Evolutionary conservation across 192 early-diverging fungal genomes (phyloP).

Genomic region (Coemansia sp.): DNA sequence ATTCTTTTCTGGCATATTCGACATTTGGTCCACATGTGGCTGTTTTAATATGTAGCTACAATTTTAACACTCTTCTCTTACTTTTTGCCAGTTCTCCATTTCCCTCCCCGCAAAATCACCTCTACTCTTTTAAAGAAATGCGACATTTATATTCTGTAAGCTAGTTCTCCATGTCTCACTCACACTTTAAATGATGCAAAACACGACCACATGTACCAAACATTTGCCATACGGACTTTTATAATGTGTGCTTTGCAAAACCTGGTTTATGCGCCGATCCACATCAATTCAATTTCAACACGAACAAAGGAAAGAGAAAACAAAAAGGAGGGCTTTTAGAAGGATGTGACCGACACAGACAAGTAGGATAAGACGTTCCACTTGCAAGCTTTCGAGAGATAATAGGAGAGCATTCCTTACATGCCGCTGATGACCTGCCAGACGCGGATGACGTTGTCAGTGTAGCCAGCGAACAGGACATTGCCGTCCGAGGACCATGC

Average conservation of each 20-base stretch:
- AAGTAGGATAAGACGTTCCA: conserved; percentile 56
- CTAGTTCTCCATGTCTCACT: neutral
- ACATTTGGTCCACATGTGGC: neutral
- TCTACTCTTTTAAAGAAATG: neutral
- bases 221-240: neutral
- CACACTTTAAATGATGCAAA: neutral
- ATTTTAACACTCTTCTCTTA: no score
- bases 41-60: neutral
- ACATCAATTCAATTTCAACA: conserved; percentile 3
- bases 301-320: neutral
- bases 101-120: no score
- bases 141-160: neutral
- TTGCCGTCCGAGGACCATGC: conserved; percentile 98
- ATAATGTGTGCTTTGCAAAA: neutral
- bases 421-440: conserved; percentile 73
- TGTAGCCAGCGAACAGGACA: conserved; percentile 98
- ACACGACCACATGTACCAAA: neutral
- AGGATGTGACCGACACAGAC: conserved; percentile 14
- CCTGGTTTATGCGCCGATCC: neutral
- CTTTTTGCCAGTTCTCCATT: no score
- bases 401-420: conserved; percentile 16
- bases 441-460: conserved; percentile 83
- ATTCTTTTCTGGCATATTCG: neutral
- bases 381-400: conserved; percentile 29
- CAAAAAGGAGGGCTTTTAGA: neutral